A percentile compares a stretch with the other conserved stretches of the same genome.
Conservation (phyloP, 2,329 filamentous ascomycete genomes). For the Xylaria sp. region DNA sequence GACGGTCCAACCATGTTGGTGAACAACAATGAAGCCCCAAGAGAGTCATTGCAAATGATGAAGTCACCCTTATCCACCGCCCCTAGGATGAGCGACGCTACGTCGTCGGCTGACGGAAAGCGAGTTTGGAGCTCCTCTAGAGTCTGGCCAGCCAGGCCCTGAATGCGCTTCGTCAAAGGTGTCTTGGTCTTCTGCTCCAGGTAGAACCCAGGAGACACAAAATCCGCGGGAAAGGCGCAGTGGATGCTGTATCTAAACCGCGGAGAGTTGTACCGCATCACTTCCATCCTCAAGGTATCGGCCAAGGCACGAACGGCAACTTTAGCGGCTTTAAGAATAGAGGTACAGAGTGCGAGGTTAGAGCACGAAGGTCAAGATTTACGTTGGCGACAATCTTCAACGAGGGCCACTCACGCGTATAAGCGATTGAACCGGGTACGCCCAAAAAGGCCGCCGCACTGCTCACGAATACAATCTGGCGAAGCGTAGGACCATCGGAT, state of each 20-base stretch:
- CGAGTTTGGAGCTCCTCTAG: conserved; percentile 16
- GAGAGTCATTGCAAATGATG: conserved; percentile 19
- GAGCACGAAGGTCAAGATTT: not conserved
- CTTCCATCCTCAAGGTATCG: conserved; percentile 30
- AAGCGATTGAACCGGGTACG: conserved; percentile 29
- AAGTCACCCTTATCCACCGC: conserved; percentile 27
- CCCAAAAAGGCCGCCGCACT: conserved; percentile 23
- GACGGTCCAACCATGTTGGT: conserved; percentile 25
- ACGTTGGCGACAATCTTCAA: too few species aligned
- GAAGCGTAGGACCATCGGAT: not conserved
- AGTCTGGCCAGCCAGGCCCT: conserved; percentile 19
- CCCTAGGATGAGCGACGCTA: conserved; percentile 23
- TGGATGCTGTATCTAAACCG: conserved; percentile 26
- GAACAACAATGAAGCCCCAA: conserved; percentile 20
- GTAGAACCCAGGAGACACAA: conserved; percentile 26
- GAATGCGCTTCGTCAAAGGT: conserved; percentile 28
- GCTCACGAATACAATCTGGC: conserved; percentile 28
- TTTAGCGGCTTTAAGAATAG: conserved; percentile 17
- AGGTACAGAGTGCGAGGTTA: not conserved
- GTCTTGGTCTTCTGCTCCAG: conserved; percentile 32
- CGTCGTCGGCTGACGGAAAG: conserved; percentile 22
- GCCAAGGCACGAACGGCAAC: conserved; percentile 25
- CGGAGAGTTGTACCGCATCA: conserved; percentile 16
- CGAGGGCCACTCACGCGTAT: conserved; percentile 11
- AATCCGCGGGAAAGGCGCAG: conserved; percentile 28